A percentile compares a stretch with the other conserved stretches of the same genome.
Conservation (phyloP, 768 basidiomycete species). For the Aureoboletus auriporus region DNA sequence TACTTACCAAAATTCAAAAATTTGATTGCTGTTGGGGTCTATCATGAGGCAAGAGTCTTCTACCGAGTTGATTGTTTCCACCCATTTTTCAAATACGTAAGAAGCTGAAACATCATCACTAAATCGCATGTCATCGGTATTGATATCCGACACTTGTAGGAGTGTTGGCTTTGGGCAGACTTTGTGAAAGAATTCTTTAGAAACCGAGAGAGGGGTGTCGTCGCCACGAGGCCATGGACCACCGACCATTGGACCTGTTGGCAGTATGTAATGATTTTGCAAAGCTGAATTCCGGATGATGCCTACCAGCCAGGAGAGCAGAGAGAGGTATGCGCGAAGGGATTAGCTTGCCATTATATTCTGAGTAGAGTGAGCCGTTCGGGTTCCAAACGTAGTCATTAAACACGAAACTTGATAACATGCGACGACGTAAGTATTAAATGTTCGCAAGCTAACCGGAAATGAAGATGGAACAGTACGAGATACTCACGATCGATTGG, state of each 20-base stretch:
- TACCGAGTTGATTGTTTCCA: constrained; percentile 29
- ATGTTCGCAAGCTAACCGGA: neutral
- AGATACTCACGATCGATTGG: constrained; percentile 33
- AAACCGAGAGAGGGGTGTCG: constrained; percentile 33
- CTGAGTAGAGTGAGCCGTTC: constrained; percentile 32
- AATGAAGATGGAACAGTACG: neutral
- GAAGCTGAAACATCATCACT: constrained; percentile 22
- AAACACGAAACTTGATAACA: constrained; percentile 36
- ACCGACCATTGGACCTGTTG: constrained; percentile 40
- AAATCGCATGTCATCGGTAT: constrained; percentile 27
- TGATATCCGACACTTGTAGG: constrained; percentile 28
- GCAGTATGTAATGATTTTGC: neutral
- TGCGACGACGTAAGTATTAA: constrained; percentile 3
- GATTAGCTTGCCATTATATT: constrained; percentile 33
- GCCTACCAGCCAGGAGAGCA: constrained; percentile 35
- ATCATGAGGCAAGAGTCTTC: constrained; percentile 41
- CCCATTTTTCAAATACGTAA: constrained; percentile 36
- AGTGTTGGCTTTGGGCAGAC: constrained; percentile 38
- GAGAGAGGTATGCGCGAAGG: constrained; percentile 41
- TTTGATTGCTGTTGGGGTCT: constrained; percentile 14
- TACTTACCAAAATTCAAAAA: constrained; percentile 37
- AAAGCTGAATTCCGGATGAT: neutral
- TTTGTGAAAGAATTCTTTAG: constrained; percentile 34
- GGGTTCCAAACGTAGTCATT: constrained; percentile 41
- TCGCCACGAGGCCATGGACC: constrained; percentile 33